Evolutionary conservation across 2,329 filamentous ascomycete genomes (phyloP).

Genomic region (Exophiala lecanii-corni): DNA sequence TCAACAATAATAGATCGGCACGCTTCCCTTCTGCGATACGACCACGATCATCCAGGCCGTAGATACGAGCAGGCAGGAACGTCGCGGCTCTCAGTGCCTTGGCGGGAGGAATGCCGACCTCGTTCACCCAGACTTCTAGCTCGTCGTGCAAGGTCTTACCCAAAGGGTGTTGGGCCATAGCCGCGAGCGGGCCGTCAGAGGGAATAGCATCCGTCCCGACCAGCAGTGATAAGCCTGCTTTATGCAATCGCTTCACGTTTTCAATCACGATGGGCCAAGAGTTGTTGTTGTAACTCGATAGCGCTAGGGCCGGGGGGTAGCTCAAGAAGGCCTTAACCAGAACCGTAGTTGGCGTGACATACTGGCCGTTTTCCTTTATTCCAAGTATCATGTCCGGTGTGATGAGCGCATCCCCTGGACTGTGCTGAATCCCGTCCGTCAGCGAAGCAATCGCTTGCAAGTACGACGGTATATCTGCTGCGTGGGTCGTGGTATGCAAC

Average conservation of each 20-base stretch:
- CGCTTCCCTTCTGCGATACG: conserved; percentile 9
- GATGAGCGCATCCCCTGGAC: background rate
- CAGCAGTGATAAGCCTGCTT: conserved; percentile 20
- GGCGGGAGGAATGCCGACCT: conserved; percentile 18
- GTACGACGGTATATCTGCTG: background rate
- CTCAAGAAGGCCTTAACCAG: conserved; percentile 2
- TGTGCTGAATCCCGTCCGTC: conserved; percentile 4
- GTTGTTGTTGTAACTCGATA: conserved; percentile 1
- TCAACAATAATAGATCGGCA: background rate
- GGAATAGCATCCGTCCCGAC: conserved; percentile 24
- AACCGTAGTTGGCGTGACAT: conserved; percentile 3
- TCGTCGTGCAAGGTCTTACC: conserved; percentile 23
- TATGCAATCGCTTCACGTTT: conserved; percentile 13
- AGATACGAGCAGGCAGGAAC: conserved; percentile 14
- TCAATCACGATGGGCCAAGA: conserved; percentile 1
- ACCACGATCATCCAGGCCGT: conserved; percentile 25
- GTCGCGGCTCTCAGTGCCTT: conserved; percentile 27
- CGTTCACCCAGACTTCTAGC: conserved; percentile 20
- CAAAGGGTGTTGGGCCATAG: conserved; percentile 10
- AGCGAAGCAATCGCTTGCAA: background rate
- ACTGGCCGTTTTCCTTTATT: background rate
- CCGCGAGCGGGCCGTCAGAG: conserved; percentile 4
- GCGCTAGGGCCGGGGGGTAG: background rate
- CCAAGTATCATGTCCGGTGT: background rate
- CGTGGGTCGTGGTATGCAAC: conserved; percentile 1